Conservation (phyloP, 177 flowering plant species). For the Telopea speciosissima region DNA sequence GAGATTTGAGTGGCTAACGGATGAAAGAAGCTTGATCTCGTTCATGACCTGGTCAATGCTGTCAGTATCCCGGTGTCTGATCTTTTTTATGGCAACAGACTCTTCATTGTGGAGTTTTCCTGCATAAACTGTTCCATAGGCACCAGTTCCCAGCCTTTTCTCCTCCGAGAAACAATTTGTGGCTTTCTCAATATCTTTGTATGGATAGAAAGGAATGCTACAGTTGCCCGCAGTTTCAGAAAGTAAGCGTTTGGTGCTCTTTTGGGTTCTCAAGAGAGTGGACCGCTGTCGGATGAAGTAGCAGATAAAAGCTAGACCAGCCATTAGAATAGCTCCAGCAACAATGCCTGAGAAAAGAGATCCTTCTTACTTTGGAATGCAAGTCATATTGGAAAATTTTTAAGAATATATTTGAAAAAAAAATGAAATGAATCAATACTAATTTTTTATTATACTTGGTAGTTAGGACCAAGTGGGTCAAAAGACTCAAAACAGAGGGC, state of each 20-base stretch:
- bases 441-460: background rate
- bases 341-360: constrained; percentile 40
- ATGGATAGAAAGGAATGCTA: constrained; percentile 53
- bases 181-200: constrained; percentile 76
- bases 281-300: constrained; percentile 38
- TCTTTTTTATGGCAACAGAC: constrained; percentile 81
- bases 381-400: background rate
- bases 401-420: background rate
- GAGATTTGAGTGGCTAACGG: constrained; percentile 81
- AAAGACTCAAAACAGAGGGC: background rate
- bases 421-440: background rate
- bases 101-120: constrained; percentile 65
- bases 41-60: constrained; percentile 82
- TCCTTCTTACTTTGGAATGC: constrained; percentile 1
- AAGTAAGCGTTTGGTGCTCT: constrained; percentile 51
- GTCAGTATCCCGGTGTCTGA: constrained; percentile 56
- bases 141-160: constrained; percentile 85
- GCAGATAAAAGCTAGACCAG: constrained; percentile 36
- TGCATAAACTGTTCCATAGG: constrained; percentile 89
- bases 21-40: constrained; percentile 80
- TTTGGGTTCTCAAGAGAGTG: constrained; percentile 22
- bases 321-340: constrained; percentile 57
- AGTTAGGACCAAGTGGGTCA: background rate
- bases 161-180: constrained; percentile 65
- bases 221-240: constrained; percentile 57